These are phyloP conservation scores for Ciborinia camelliae DNA, from an alignment of 2,329 filamentous ascomycete genomes.

Conservation along the genomic window DNA sequence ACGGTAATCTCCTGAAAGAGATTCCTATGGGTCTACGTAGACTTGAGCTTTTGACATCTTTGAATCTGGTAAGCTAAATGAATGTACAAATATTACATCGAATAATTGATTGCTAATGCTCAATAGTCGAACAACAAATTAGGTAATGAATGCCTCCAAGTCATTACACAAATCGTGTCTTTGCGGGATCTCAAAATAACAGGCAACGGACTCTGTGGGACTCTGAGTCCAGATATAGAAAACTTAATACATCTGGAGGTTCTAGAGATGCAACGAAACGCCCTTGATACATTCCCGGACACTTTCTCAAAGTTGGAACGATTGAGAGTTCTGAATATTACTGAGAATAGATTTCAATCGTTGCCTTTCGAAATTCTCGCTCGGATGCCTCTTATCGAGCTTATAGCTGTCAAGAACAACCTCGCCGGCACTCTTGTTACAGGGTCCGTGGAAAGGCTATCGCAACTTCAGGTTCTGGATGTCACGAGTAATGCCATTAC, in stretches of 20 bases:
- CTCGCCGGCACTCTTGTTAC: constrained; percentile 70
- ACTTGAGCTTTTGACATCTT: constrained; percentile 68
- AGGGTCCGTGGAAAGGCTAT: constrained; percentile 53
- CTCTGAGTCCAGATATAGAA: constrained; percentile 60
- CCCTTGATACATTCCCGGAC: constrained; percentile 66
- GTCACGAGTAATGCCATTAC: constrained; percentile 72
- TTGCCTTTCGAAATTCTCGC: constrained; percentile 69
- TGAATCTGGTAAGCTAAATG: constrained; percentile 67
- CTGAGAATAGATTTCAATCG: constrained; percentile 70
- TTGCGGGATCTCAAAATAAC: constrained; percentile 79
- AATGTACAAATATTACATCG: not conserved
- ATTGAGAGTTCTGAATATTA: constrained; percentile 74
- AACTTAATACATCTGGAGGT: constrained; percentile 68
- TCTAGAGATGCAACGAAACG: constrained; percentile 79
- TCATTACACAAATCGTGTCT: constrained; percentile 68
- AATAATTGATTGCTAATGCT: constrained; percentile 12
- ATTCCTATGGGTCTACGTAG: constrained; percentile 74
- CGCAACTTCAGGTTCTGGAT: constrained; percentile 70
- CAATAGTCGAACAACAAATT: constrained; percentile 75
- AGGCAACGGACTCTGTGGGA: constrained; percentile 70
- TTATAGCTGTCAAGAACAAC: constrained; percentile 74
- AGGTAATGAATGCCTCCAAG: constrained; percentile 65
- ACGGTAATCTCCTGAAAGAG: constrained; percentile 72
- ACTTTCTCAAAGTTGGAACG: constrained; percentile 63
- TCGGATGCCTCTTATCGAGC: constrained; percentile 66